Base-by-base conservation (phyloP, 2,329 filamentous ascomycete genomes). In the Pseudogymnoascus sp. region DNA sequence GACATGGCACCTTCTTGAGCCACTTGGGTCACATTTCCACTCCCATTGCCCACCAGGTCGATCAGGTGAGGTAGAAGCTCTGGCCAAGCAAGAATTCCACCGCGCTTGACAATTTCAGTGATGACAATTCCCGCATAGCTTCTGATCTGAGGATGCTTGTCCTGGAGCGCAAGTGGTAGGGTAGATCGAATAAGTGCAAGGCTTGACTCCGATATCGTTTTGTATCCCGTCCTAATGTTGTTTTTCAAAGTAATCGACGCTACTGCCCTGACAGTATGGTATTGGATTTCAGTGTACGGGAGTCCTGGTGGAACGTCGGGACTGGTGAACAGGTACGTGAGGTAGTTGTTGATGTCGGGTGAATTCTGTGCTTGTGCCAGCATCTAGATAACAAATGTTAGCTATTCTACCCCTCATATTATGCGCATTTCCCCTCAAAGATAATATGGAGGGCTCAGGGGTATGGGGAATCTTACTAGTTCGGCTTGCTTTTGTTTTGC, bases 211-310 rank as follows among this genome's bases (percentile, higher is more conserved):
- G 90, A 81, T 63, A 96, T 90, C 60, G 82, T 78, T 71, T 88
- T 88, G 77, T 89, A 92, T 39, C 84, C 80, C 55, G 82, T 75
- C 70, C 83, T 87, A 72, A 97, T 82, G 71, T 95, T 91, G 74
- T 96, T 97, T 77, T 97, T 99, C 65, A 99, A 81, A 83, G 96
- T 94, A 69, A 97, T 85, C 60, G 89, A 92, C 23, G 92, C 92
- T 9, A 92, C 89, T 62, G 89, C 89, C 64, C 94, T 87, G 63
- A 95, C 86, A 57, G 90, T 76, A 72, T 88, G 82, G 76, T 90
- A 86, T 71, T 89, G 78, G 64, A 80, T 70, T 65, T 77, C 69
- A 58, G 79, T 81, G 67, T 82, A 81, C 66, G 77, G 77, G 70
- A 89, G 76, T 64, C 78, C 84, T 60, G 77, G 74, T 52, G 88